Percentiles rank a stretch among this genome's conserved stretches.
Conservation (phyloP, 2,329 filamentous ascomycete species). For the Trichoderma koningiopsis region DNA sequence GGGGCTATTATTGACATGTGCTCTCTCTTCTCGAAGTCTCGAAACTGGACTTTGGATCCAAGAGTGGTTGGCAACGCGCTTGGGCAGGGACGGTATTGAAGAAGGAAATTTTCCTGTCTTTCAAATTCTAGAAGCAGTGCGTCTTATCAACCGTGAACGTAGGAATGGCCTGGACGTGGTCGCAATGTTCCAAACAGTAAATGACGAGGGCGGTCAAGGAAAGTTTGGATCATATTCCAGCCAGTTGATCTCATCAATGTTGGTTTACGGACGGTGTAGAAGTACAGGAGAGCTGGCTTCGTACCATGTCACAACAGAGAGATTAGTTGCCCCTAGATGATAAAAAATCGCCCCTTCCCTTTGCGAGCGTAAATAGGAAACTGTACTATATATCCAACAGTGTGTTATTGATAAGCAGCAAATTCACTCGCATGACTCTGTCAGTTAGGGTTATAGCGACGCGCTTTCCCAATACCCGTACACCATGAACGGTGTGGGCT, state of each 20-base stretch:
- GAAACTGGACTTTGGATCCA: neutral
- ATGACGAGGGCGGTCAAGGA: neutral
- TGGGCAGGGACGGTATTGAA: neutral
- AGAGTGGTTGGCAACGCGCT: neutral
- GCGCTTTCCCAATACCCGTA: neutral
- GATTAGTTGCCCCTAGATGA: neutral
- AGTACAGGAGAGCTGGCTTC: neutral
- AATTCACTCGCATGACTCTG: neutral
- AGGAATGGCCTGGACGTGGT: neutral
- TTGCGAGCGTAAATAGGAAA: neutral
- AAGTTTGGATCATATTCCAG: neutral
- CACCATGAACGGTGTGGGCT: neutral
- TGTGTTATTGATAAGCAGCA: neutral
- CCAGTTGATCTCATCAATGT: neutral
- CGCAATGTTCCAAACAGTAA: neutral
- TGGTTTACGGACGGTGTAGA: neutral
- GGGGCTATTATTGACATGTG: neutral
- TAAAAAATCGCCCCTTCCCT: too few relatives aligned
- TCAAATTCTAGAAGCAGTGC: neutral
- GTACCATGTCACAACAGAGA: neutral
- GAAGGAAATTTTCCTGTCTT: neutral
- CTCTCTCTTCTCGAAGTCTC: neutral
- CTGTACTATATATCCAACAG: neutral
- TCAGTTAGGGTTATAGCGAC: neutral
- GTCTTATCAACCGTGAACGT: neutral